Base-by-base conservation (phyloP, 768 basidiomycete species). In the Tylopilus sp. region DNA sequence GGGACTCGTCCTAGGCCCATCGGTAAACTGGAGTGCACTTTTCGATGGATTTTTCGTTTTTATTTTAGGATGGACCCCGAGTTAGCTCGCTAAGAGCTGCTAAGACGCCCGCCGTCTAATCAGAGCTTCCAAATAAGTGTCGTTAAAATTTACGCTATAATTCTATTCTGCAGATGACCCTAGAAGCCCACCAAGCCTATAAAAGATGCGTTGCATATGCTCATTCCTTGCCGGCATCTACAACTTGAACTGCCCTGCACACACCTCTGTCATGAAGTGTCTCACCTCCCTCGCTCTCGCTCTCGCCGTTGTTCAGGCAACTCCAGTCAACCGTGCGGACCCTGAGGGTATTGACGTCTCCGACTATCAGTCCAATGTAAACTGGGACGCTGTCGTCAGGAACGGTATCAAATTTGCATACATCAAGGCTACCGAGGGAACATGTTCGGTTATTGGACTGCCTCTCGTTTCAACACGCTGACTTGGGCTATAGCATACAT, bases 391-490 rank as follows among this genome's bases (percentile, higher is more conserved):
- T 2, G 79, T 84, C 54, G 76, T 72, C 53, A 64, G 73, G 13
- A 79, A 80, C 50, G 84, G 82, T 8, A 65, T 84, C 28, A 54
- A 71, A 14, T 86, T 84, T 58, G 80, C 71, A 3, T 86, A 76
- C 61, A 85, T 86, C 76, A 86, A 86, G 63, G 85, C 84, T 10
- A 86, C 84, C 3, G 84, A 86, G 63, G 79, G 79, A 10, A 82
- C 74, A n/a, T 62, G 81, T 82, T 36, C 45, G 51, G 72, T 60
- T 9, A 44, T 50, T 29, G 21, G 7, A 6, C 33, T 46, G 16
- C 44, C 10, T 52, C n/a, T 31, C 12, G 38, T 42, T 29, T 6
- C n/a, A n/a, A 2, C 36, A 9, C 34, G 25, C 46, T 55, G 16
- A 59, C 16, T 29, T 17, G 29, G 16, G 4, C 17, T 22, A 17